Percentiles rank a stretch among this genome's conserved stretches.
Conservation (phyloP, 176 grass and related monocot genomes). For the Tillandsia fasciculata region DNA sequence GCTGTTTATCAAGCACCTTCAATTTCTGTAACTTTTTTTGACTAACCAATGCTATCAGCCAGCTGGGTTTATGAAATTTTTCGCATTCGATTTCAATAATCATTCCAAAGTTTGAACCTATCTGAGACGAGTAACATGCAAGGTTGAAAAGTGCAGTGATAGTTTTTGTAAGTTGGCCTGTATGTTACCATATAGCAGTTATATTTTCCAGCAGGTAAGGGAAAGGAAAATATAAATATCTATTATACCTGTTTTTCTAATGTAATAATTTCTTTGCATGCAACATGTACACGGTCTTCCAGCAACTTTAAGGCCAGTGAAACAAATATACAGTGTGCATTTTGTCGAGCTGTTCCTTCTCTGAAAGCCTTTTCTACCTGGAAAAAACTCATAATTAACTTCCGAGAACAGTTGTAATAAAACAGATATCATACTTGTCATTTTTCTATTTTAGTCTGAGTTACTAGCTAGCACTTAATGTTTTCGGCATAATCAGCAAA, state of each 20-base stretch:
- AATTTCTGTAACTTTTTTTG: too few relatives aligned
- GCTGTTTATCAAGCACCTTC: too few relatives aligned
- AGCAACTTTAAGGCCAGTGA: conserved; percentile 79
- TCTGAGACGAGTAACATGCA: too few relatives aligned
- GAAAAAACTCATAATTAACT: conserved; percentile 19
- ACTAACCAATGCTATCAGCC: background rate
- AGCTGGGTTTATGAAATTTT: background rate
- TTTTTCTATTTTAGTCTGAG: background rate
- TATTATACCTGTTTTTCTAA: conserved; percentile 84
- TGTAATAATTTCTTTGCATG: conserved; percentile 96
- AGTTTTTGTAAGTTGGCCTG: too few relatives aligned
- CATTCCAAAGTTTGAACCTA: too few relatives aligned
- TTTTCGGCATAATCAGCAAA: background rate
- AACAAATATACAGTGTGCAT: conserved; percentile 90
- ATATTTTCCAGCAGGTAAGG: background rate
- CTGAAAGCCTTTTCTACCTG: conserved; percentile 96
- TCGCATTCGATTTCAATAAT: too few relatives aligned
- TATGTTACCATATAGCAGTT: too few relatives aligned
- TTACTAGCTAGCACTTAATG: background rate
- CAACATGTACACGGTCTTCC: conserved; percentile 89
- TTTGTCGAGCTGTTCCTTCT: conserved; percentile 89
- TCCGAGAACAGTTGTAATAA: conserved; percentile 2
- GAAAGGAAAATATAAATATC: conserved; percentile 13
- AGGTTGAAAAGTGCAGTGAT: too few relatives aligned
- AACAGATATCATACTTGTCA: background rate